Evolutionary conservation across 176 grass and related monocot genomes (phyloP).

Genomic region (Ananas comosus): DNA sequence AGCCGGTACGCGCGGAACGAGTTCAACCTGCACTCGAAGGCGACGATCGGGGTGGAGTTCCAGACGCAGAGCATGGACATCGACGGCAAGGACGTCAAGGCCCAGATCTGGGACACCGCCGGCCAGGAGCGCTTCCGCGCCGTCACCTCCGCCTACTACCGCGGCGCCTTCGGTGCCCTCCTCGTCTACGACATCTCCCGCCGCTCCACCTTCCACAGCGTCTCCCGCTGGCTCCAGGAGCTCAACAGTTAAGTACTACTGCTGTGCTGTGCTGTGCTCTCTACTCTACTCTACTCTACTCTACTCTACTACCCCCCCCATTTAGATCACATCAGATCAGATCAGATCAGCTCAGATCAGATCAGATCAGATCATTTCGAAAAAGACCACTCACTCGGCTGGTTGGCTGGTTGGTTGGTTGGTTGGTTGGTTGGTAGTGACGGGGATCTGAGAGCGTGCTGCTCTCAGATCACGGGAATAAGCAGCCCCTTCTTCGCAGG

Average conservation of each 20-base stretch:
- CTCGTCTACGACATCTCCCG: slow-evolving; percentile 66
- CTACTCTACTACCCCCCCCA: too few relatives aligned
- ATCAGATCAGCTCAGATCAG: too few relatives aligned
- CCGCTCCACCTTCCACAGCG: slow-evolving; percentile 45
- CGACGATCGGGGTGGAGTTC: slow-evolving; percentile 69
- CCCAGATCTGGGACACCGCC: slow-evolving; percentile 67
- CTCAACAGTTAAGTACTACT: slow-evolving; percentile 50
- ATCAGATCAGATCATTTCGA: too few relatives aligned
- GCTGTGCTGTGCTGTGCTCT: too few relatives aligned
- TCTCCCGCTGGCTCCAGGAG: slow-evolving; percentile 45
- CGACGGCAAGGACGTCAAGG: slow-evolving; percentile 21
- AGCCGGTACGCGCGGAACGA: slow-evolving; percentile 54
- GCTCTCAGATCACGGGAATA: too few relatives aligned
- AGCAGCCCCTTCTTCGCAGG: too few relatives aligned
- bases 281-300: too few relatives aligned
- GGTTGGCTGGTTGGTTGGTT: too few relatives aligned
- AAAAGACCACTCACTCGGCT: too few relatives aligned
- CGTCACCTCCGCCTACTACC: slow-evolving; percentile 61
- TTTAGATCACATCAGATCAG: too few relatives aligned
- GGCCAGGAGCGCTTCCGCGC: slow-evolving; percentile 61
- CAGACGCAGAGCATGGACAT: slow-evolving; percentile 52
- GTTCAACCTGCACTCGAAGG: slow-evolving; percentile 67
- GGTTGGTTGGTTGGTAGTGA: too few relatives aligned
- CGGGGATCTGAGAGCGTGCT: too few relatives aligned
- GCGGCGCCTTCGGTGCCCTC: slow-evolving; percentile 49